phyloP scores from a whole-genome alignment of 2,329 filamentous ascomycete species.

The Aspergillus felis region DNA sequence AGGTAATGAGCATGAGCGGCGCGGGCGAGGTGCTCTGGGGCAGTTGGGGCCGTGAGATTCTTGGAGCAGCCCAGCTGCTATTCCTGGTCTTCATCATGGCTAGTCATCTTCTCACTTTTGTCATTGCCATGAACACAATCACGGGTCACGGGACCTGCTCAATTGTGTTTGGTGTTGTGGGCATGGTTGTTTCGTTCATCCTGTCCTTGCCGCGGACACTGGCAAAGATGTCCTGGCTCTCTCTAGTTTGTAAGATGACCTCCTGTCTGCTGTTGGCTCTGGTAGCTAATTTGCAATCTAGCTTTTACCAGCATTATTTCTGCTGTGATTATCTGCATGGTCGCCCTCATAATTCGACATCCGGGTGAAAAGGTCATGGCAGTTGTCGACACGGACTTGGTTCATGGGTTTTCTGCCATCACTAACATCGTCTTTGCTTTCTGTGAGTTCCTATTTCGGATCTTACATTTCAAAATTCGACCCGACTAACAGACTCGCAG shows the following conservation, averaged over 20 bases:
- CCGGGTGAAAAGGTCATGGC: conserved; percentile 37
- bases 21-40: conserved; percentile 62
- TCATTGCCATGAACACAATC: conserved; percentile 64
- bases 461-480: conserved; percentile 37
- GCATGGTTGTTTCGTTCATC: conserved; percentile 55
- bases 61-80: conserved; percentile 59
- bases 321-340: conserved; percentile 65
- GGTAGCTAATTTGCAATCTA: conserved; percentile 18
- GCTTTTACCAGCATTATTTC: conserved; percentile 61
- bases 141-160: conserved; percentile 60
- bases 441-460: conserved; percentile 47
- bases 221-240: conserved; percentile 59
- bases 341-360: too few relatives aligned
- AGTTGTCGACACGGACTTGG: conserved; percentile 44
- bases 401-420: conserved; percentile 57
- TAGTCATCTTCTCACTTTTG: conserved; percentile 68
- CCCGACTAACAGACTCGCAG: conserved; percentile 46
- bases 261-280: not conserved
- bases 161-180: conserved; percentile 60
- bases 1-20: too few relatives aligned
- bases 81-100: conserved; percentile 67
- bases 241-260: conserved; percentile 47
- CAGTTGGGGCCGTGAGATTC: conserved; percentile 56
- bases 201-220: conserved; percentile 61
- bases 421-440: conserved; percentile 71